These are phyloP conservation scores for Neurospora sp. DNA, from an alignment of 495 filamentous ascomycete species.

Conservation along the genomic window DNA sequence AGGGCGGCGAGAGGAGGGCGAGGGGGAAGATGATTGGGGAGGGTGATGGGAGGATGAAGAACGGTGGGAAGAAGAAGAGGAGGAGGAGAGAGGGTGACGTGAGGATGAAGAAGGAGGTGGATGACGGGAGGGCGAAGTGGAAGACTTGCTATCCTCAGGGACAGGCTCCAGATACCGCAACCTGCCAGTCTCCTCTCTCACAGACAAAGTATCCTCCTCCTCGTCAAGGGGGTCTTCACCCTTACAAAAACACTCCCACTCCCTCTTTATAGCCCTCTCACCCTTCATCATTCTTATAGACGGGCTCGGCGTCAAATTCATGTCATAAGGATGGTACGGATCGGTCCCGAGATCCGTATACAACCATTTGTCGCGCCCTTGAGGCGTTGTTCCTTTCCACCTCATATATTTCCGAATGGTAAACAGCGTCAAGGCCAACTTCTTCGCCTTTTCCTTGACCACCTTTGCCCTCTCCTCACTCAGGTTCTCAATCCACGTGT, in stretches of 20 bases:
- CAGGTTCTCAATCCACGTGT: conserved; percentile 29
- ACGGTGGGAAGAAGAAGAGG: background rate
- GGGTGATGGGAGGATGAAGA: background rate
- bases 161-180: background rate
- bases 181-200: background rate
- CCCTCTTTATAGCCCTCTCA: background rate
- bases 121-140: background rate
- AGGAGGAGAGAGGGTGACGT: background rate
- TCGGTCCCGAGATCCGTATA: background rate
- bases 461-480: background rate
- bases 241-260: background rate
- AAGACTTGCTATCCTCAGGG: background rate
- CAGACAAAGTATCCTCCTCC: background rate
- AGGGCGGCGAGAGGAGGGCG: conserved; percentile 1
- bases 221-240: background rate
- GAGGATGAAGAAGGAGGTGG: background rate
- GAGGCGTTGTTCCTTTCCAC: background rate
- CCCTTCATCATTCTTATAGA: conserved; percentile 9
- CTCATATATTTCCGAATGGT: background rate
- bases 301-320: background rate
- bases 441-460: background rate
- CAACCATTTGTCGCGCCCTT: background rate
- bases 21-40: background rate
- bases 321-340: background rate
- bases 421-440: background rate